A percentile compares a stretch with the other conserved stretches of the same genome.
phyloP scores from a whole-genome alignment of 176 grass and related monocot species.

The Eleusine coracana region DNA sequence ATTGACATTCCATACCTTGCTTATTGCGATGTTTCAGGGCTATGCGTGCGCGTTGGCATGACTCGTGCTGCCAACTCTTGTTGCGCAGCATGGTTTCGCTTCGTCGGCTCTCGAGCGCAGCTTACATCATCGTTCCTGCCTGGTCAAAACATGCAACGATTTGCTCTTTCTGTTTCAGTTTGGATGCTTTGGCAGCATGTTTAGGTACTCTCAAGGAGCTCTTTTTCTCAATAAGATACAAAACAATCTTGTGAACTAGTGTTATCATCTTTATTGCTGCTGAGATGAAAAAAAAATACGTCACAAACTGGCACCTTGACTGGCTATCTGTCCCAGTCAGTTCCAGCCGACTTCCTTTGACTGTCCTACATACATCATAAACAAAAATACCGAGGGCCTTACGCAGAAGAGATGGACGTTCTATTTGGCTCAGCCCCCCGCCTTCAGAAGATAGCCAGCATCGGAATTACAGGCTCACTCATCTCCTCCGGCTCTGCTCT shows the following conservation, averaged over 20 bases:
- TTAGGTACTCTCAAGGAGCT: not conserved
- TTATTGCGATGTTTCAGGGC: not conserved
- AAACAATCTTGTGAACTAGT: not conserved
- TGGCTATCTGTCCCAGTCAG: too few species aligned
- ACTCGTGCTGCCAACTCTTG: conserved; percentile 1
- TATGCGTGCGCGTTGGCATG: not conserved
- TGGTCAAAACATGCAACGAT: not conserved
- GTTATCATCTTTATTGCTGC: not conserved
- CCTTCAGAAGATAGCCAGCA: not conserved
- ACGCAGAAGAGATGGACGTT: not conserved
- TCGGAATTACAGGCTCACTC: not conserved
- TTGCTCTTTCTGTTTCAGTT: too few species aligned
- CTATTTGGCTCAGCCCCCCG: not conserved
- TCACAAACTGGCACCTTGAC: too few species aligned
- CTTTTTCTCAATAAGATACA: not conserved
- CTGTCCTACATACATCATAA: not conserved
- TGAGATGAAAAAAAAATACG: not conserved
- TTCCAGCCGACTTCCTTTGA: not conserved
- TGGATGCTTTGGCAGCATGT: not conserved
- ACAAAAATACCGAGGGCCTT: not conserved
- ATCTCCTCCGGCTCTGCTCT: not conserved
- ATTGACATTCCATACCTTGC: not conserved
- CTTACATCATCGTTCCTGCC: not conserved
- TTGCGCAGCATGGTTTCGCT: not conserved
- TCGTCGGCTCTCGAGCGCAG: not conserved